phyloP scores from a whole-genome alignment of 2,329 filamentous ascomycete species.

The Ascochyta lentis region DNA sequence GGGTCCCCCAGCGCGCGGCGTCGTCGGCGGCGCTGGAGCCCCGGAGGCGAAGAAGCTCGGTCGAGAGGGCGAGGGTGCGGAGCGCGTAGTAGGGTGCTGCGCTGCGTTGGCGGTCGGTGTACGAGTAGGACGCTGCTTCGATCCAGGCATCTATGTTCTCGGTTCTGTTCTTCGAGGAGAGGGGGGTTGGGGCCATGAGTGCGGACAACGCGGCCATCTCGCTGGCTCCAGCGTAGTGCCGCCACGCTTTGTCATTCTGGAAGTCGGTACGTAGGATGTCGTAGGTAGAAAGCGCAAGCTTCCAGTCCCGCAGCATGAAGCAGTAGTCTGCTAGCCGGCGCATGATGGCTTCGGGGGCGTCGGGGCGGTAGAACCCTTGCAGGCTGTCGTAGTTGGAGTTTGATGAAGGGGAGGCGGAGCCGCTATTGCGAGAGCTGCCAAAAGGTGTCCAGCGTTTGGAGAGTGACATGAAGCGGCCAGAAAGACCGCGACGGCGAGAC shows the following conservation, averaged over 20 bases:
- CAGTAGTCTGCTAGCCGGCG: conserved; percentile 93
- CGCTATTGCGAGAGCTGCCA: conserved; percentile 67
- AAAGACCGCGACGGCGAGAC: conserved; percentile 84
- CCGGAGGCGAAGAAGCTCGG: conserved; percentile 83
- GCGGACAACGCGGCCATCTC: conserved; percentile 92
- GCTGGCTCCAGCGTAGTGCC: conserved; percentile 88
- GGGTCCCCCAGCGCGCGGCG: conserved; percentile 82
- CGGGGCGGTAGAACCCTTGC: conserved; percentile 82
- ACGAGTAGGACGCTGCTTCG: conserved; percentile 90
- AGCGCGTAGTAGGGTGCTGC: conserved; percentile 79
- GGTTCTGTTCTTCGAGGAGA: conserved; percentile 76
- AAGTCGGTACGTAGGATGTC: conserved; percentile 89
- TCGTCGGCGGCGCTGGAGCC: conserved; percentile 84
- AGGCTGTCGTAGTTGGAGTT: conserved; percentile 77
- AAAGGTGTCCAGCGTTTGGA: conserved; percentile 91
- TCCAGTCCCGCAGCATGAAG: conserved; percentile 97
- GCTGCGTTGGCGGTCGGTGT: conserved; percentile 75
- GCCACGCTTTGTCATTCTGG: conserved; percentile 95
- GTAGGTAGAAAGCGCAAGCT: conserved; percentile 88
- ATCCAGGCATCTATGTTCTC: conserved; percentile 87
- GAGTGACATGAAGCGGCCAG: conserved; percentile 91
- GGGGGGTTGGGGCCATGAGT: conserved; percentile 75
- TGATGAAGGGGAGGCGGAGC: conserved; percentile 57
- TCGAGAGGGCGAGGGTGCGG: conserved; percentile 74
- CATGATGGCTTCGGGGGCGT: conserved; percentile 87